Evolutionary conservation across 257 asterid genomes (phyloP), one percentile per base, ranked within the genome.

Genomic region (Solanum appendiculatum): DNA sequence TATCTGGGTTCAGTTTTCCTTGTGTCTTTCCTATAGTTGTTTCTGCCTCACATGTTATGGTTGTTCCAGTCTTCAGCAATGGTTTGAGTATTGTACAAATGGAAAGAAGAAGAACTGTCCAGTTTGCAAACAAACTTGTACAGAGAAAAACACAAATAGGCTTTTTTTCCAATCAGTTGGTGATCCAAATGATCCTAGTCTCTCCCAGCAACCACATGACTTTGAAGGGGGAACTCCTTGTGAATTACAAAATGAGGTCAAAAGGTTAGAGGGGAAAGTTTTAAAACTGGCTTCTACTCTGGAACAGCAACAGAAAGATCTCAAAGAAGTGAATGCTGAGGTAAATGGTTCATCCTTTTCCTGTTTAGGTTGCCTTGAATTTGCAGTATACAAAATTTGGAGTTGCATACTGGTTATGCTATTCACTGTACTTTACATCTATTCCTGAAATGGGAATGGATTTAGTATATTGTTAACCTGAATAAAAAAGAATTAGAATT

Each of bases 71-170:
- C 94, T 97, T 86, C 99, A 96, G 68, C 99, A 97, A 88, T 97
- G 99, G 99, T 95, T 97, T 37, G 99, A 97, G 94, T 97, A 95
- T 90, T 96, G 99, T 86, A 94, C 94, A 60, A 93, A 93, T 58
- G 88, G 91, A 89, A 97, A 94, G 98, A 95, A 95, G 94, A 93
- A 92, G 94, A 93, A 85, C 75, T 97, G 99, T 86, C 99, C 99
- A 10, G 93, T 96, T 51, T 97, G 99, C 93, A 97, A 97, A 91
- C 98, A 94, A 92, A 86, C 86, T 20, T 97, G 99, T 87, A 90
- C 95, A 23, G 91, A 92, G 86, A 89, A 94, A 51, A 91, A 90
- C 85, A 97, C 92, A 11, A 87, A 89, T 23, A 97, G 99, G 63
- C 98, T 97, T 85, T 96, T 93, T 92, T 96, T 97, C 86, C 99